Conservation (phyloP, 352 stramenopile species). For the Globisporangium cederbergense region DNA sequence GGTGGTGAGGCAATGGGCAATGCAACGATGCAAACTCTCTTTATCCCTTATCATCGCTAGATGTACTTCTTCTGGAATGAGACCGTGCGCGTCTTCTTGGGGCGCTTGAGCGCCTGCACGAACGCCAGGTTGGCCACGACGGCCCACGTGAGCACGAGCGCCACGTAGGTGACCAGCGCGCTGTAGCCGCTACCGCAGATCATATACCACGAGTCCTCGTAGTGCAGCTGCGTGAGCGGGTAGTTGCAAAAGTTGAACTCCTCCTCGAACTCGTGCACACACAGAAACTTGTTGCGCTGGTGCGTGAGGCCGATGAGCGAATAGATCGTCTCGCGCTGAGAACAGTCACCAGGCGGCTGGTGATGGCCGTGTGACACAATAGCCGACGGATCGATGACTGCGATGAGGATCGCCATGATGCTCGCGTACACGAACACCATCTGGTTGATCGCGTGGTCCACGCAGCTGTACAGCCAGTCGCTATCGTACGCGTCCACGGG, state of each 20-base stretch:
- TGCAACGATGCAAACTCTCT: neutral
- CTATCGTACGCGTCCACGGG: conserved; percentile 74
- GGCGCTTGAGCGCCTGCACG: conserved; percentile 70
- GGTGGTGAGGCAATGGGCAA: too few relatives aligned
- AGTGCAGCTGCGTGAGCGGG: conserved; percentile 63
- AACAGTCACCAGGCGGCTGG: conserved; percentile 69
- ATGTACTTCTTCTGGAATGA: conserved; percentile 52
- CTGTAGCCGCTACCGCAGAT: conserved; percentile 75
- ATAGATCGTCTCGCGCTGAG: conserved; percentile 51
- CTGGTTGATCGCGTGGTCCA: conserved; percentile 81
- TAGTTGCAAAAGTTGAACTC: conserved; percentile 84
- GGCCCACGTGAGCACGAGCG: conserved; percentile 34
- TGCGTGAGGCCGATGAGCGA: conserved; percentile 57
- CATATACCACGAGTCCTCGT: conserved; percentile 81
- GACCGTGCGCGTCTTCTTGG: conserved; percentile 50
- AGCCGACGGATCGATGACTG: conserved; percentile 57
- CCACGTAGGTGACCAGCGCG: conserved; percentile 51
- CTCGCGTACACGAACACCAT: conserved; percentile 74
- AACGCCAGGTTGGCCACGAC: conserved; percentile 25
- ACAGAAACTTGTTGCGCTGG: conserved; percentile 66
- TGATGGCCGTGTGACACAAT: conserved; percentile 78
- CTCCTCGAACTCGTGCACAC: conserved; percentile 77
- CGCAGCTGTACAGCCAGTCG: conserved; percentile 72
- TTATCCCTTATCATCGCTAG: conserved; percentile 5
- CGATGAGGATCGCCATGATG: conserved; percentile 51